Percentiles rank a stretch among this genome's conserved stretches.
phyloP scores from a whole-genome alignment of 176 grass and related monocot genomes.

The Bolboschoenus planiculmis region DNA sequence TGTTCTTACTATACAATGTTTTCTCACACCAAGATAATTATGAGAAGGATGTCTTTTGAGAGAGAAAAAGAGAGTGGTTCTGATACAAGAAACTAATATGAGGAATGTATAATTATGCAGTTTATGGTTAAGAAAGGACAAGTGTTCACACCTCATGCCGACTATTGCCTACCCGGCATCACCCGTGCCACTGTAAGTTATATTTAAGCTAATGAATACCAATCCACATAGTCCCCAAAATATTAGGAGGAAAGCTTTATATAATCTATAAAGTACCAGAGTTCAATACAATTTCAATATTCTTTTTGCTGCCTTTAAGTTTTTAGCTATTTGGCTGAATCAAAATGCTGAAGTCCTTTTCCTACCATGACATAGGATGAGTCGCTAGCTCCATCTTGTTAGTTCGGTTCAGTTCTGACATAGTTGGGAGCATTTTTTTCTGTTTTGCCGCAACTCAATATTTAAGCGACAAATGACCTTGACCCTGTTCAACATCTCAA shows the following conservation, averaged over 20 bases:
- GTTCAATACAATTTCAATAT: neutral
- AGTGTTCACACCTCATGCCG: slow-evolving; percentile 93
- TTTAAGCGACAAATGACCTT: neutral
- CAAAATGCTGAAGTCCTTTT: neutral
- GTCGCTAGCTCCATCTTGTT: neutral
- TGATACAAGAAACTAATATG: neutral
- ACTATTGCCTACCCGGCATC: slow-evolving; percentile 98
- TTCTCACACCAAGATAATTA: neutral
- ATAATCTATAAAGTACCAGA: neutral
- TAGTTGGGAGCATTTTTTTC: neutral
- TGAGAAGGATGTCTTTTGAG: neutral
- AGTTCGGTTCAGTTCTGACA: neutral
- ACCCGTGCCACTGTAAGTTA: slow-evolving; percentile 82
- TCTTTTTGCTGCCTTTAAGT: neutral
- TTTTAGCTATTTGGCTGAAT: neutral
- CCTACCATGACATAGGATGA: neutral
- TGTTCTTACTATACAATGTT: neutral
- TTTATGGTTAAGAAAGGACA: slow-evolving; percentile 97
- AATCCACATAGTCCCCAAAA: neutral
- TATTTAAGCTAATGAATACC: neutral
- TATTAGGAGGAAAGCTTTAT: neutral
- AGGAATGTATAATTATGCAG: slow-evolving; percentile 36
- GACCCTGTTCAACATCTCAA: neutral
- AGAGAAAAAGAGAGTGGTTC: neutral
- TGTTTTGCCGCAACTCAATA: neutral